A percentile compares a stretch with the other conserved stretches of the same genome.
These are phyloP conservation scores for Baorangia bicolor DNA, from an alignment of 768 basidiomycete species.

Conservation along the genomic window DNA sequence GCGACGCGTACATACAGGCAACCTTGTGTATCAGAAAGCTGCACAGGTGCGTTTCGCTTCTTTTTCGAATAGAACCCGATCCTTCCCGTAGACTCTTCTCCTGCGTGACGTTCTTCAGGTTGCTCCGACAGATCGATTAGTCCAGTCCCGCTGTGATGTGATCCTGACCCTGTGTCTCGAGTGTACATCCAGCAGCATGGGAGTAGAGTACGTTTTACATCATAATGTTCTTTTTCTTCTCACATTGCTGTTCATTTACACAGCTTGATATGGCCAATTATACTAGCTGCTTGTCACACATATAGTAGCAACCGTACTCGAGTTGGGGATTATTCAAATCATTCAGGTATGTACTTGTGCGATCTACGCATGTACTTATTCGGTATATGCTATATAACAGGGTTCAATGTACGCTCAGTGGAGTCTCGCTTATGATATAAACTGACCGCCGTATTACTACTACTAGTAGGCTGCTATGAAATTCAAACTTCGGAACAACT, in stretches of 20 bases:
- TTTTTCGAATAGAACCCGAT: constrained; percentile 17
- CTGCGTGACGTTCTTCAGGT: constrained; percentile 34
- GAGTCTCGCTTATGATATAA: constrained; percentile 10
- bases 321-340: constrained; percentile 30
- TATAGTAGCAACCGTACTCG: constrained; percentile 23
- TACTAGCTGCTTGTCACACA: constrained; percentile 31
- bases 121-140: constrained; percentile 26
- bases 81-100: constrained; percentile 32
- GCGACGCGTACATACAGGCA: constrained; percentile 32
- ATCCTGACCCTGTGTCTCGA: constrained; percentile 32
- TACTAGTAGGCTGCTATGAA: constrained; percentile 35
- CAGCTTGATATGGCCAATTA: constrained; percentile 34
- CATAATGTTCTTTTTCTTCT: constrained; percentile 1
- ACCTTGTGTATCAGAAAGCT: constrained; percentile 36
- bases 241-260: constrained; percentile 9
- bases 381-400: constrained; percentile 15
- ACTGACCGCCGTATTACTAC: constrained; percentile 19
- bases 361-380: constrained; percentile 8
- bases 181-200: constrained; percentile 28
- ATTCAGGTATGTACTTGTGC: constrained; percentile 27
- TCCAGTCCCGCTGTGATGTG: constrained; percentile 27
- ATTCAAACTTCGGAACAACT: constrained; percentile 38
- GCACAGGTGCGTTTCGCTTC: constrained; percentile 33
- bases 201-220: constrained; percentile 33
- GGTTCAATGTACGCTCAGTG: constrained; percentile 24